Base-by-base conservation (phyloP, 2,329 filamentous ascomycete species). In the Alternaria dauci region DNA sequence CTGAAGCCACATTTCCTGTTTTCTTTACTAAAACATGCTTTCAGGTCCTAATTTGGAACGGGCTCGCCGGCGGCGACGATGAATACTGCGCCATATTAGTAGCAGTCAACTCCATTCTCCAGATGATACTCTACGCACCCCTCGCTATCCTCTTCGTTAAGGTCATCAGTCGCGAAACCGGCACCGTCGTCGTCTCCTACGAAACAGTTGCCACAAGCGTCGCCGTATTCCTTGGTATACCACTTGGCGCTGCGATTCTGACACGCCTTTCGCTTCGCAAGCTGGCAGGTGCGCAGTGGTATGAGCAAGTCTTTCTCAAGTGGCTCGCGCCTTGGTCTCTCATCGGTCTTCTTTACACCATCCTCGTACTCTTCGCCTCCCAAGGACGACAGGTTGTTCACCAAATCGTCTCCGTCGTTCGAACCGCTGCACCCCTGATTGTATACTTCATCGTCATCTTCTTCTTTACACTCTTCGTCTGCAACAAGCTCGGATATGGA, bases 311-410 rank as follows among this genome's bases (percentile, higher is more conserved):
- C 2, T 93, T 94, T 74, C 71, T 94, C 9, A 86, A 83, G 39
- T 87, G 84, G 74, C 80, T 86, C 1, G 85, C 87, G 0, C 92
- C 92, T 0, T 89, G 86, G 85, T 93, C 91, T 0, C 83, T 95
- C 5, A 86, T 95, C 63, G 92, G 92, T 1, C 83, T 96, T 8
- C 81, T 96, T 0, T 95, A 92, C 80, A 95, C 92, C 3, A 94
- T 95, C 68, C 76, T 94, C 5, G 87, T 95, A 2, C 84, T 95
- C 4, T 95, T 96, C 73, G 91, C 91, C 0, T 0, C 92, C 0
- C 92, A 95, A 71, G 91, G 91, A 4, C 78, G 81, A 18, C 88
- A 89, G 48, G 91, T 95, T 1, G 88, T 94, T 1, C 88, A 91
- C 66, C 91, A 94, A 76, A 90, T 94, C 59, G 89, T 93, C 1